Conservation (phyloP, 495 filamentous ascomycete genomes). For the Lentithecium fluviatile region DNA sequence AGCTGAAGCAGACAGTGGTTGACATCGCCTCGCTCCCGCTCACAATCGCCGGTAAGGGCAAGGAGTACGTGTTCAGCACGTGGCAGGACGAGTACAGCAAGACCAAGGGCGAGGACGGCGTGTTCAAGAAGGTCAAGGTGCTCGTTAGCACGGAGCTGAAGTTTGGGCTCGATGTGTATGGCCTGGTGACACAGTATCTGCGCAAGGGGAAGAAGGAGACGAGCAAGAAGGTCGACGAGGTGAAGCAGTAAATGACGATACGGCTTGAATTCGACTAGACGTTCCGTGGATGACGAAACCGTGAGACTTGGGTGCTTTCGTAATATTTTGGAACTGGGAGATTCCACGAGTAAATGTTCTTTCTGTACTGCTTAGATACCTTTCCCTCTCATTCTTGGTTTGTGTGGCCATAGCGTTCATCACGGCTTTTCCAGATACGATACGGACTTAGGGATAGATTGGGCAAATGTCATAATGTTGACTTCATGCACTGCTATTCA, state of each 20-base stretch:
- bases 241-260: conserved; percentile 20
- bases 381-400: not conserved
- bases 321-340: not conserved
- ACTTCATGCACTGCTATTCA: not conserved
- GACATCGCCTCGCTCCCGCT: conserved; percentile 65
- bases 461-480: not conserved
- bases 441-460: conserved; percentile 15
- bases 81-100: conserved; percentile 77
- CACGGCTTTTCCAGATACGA: not conserved
- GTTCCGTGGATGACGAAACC: no score
- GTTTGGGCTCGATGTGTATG: conserved; percentile 66
- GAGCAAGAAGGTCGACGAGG: conserved; percentile 33
- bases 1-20: conserved; percentile 66
- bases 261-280: no score
- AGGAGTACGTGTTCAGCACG: conserved; percentile 69
- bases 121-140: conserved; percentile 70
- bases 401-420: not conserved
- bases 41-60: conserved; percentile 63
- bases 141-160: conserved; percentile 70
- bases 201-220: conserved; percentile 35
- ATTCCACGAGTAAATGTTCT: not conserved
- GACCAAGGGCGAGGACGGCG: conserved; percentile 61
- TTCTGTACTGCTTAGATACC: not conserved
- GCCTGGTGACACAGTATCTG: conserved; percentile 56
- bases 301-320: no score